Conservation (phyloP, 805 yeast species). For the Metschnikowia baotianmanensis region DNA sequence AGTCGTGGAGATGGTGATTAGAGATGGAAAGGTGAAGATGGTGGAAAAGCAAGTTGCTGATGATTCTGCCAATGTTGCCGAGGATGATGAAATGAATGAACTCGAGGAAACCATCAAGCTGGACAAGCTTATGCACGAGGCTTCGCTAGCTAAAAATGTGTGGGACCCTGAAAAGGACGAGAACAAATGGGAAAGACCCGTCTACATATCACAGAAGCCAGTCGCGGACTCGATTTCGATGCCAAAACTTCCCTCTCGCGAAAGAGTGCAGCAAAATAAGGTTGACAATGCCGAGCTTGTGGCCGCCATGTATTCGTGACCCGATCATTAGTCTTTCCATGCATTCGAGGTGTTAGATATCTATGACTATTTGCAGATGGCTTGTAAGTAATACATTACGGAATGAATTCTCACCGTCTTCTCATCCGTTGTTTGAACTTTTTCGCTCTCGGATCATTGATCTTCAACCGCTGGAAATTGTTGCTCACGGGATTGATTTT, state of each 20-base stretch:
- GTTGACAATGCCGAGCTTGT: slow-evolving; percentile 17
- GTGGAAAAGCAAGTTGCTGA: slow-evolving; percentile 40
- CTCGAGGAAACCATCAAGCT: slow-evolving; percentile 32
- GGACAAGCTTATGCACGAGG: slow-evolving; percentile 27
- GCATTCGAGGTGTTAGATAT: background rate
- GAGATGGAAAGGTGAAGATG: slow-evolving; percentile 75
- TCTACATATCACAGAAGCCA: slow-evolving; percentile 26
- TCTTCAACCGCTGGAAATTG: slow-evolving; percentile 53
- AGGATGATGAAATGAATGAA: slow-evolving; percentile 33
- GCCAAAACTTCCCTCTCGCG: slow-evolving; percentile 2
- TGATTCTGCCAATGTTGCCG: slow-evolving; percentile 29
- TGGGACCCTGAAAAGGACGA: slow-evolving; percentile 65
- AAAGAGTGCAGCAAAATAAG: slow-evolving; percentile 16
- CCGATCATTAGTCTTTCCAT: background rate
- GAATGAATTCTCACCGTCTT: slow-evolving; percentile 22
- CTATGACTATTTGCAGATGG: background rate
- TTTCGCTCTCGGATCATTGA: slow-evolving; percentile 45
- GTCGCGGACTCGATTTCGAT: background rate
- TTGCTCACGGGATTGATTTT: slow-evolving; percentile 36
- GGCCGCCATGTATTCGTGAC: slow-evolving; percentile 13
- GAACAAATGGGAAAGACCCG: slow-evolving; percentile 54
- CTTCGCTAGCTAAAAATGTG: slow-evolving; percentile 31
- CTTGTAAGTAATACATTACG: too few relatives aligned
- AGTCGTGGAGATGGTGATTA: slow-evolving; percentile 73
- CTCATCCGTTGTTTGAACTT: slow-evolving; percentile 42